These are phyloP conservation scores for Scytalidium lignicola DNA, from an alignment of 2,329 filamentous ascomycete genomes.

Conservation along the genomic window DNA sequence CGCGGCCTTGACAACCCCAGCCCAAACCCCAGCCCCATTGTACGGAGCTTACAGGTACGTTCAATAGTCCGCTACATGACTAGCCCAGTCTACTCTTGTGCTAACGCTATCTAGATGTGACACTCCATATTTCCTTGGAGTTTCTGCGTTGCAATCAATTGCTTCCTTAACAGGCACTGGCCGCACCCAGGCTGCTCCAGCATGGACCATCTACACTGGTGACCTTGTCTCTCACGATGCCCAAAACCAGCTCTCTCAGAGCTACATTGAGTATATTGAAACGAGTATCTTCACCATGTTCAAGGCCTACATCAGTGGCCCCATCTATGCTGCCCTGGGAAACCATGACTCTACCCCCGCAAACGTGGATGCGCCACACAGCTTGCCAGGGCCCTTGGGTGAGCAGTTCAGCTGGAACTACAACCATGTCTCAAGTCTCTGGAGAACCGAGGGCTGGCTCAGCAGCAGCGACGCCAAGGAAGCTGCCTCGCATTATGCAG, in stretches of 20 bases:
- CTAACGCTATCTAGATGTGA: slow-evolving; percentile 37
- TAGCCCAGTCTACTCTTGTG: neutral
- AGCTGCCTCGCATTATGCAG: slow-evolving; percentile 49
- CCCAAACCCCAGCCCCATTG: slow-evolving; percentile 42
- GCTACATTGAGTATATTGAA: slow-evolving; percentile 49
- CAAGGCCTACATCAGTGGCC: slow-evolving; percentile 49
- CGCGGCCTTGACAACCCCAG: slow-evolving; percentile 30
- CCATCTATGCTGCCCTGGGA: slow-evolving; percentile 50
- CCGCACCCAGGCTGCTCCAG: slow-evolving; percentile 35
- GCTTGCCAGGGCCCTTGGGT: slow-evolving; percentile 45
- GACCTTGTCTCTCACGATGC: slow-evolving; percentile 52
- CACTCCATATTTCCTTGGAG: slow-evolving; percentile 51
- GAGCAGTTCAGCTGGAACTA: slow-evolving; percentile 55
- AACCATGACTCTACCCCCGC: slow-evolving; percentile 53
- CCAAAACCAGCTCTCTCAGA: slow-evolving; percentile 43
- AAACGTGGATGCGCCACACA: slow-evolving; percentile 47
- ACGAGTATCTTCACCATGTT: slow-evolving; percentile 48
- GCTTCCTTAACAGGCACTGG: slow-evolving; percentile 51
- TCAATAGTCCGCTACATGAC: neutral
- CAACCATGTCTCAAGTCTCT: slow-evolving; percentile 48
- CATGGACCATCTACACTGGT: slow-evolving; percentile 52
- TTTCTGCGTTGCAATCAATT: slow-evolving; percentile 51
- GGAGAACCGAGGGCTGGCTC: slow-evolving; percentile 53
- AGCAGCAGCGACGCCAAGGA: slow-evolving; percentile 36
- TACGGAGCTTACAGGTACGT: slow-evolving; percentile 45